A percentile compares a stretch with the other conserved stretches of the same genome.
These are phyloP conservation scores for Diddensiella transvaalensis DNA, from an alignment of 805 yeast species.

Conservation along the genomic window DNA sequence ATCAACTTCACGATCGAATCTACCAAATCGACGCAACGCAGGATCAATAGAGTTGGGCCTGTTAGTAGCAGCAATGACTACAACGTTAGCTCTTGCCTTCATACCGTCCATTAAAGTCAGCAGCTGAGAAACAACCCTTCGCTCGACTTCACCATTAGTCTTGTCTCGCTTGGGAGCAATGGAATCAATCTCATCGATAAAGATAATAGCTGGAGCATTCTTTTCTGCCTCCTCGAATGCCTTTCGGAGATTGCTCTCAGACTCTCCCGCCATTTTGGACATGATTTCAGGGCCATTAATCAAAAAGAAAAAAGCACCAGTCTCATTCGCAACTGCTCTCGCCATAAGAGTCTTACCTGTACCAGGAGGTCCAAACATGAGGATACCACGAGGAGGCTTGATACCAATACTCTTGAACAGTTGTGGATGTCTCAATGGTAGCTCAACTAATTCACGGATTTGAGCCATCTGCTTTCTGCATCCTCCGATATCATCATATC, in stretches of 20 bases:
- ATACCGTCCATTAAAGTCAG: slow-evolving; percentile 99
- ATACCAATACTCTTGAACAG: slow-evolving; percentile 97
- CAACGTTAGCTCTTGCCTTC: slow-evolving; percentile 98
- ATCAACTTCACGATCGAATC: slow-evolving; percentile 83
- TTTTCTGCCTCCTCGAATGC: slow-evolving; percentile 99
- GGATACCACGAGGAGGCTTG: slow-evolving; percentile 97
- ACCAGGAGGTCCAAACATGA: slow-evolving; percentile 97
- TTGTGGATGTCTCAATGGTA: slow-evolving; percentile 98
- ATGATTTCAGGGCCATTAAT: slow-evolving; percentile 99
- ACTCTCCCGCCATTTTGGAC: slow-evolving; percentile 99
- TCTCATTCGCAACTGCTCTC: slow-evolving; percentile 99
- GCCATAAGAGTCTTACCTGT: slow-evolving; percentile 99
- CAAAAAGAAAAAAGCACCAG: slow-evolving; percentile 97
- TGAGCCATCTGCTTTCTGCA: slow-evolving; percentile 99
- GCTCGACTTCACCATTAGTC: slow-evolving; percentile 99
- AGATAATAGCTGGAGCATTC: slow-evolving; percentile 95
- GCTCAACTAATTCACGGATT: slow-evolving; percentile 95
- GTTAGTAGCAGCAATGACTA: slow-evolving; percentile 96
- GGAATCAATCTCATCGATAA: slow-evolving; percentile 97
- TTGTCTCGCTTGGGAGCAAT: slow-evolving; percentile 99
- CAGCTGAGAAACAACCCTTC: slow-evolving; percentile 97
- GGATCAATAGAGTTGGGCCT: slow-evolving; percentile 85
- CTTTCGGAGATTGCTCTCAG: slow-evolving; percentile 93
- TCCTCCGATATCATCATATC: slow-evolving; percentile 98
- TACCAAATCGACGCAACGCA: slow-evolving; percentile 79